phyloP scores from a whole-genome alignment of 1,284 basidiomycete species.

The Tilletiopsis washingtonensis region DNA sequence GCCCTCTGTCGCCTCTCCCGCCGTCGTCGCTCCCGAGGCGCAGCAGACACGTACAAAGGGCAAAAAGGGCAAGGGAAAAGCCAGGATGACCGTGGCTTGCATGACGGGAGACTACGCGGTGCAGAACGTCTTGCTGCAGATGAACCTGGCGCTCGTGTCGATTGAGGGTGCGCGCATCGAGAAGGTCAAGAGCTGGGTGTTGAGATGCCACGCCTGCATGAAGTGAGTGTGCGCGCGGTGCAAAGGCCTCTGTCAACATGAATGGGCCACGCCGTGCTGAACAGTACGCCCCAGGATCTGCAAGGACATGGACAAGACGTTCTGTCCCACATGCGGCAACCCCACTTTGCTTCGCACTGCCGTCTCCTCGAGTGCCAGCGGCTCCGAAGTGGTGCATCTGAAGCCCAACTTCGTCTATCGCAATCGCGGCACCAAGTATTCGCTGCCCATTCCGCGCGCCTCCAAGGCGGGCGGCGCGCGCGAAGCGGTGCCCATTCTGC shows the following conservation, averaged over 20 bases:
- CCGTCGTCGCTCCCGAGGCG: slow-evolving; percentile 7
- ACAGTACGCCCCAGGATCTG: slow-evolving; percentile 62
- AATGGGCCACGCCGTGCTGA: background rate
- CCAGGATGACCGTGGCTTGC: slow-evolving; percentile 35
- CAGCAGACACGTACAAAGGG: slow-evolving; percentile 2
- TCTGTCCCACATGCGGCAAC: slow-evolving; percentile 96
- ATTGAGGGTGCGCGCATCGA: slow-evolving; percentile 83
- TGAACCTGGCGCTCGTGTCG: slow-evolving; percentile 85
- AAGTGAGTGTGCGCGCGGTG: slow-evolving; percentile 62
- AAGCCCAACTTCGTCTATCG: slow-evolving; percentile 70
- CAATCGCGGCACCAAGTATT: slow-evolving; percentile 82
- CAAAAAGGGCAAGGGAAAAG: background rate
- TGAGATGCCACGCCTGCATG: slow-evolving; percentile 97
- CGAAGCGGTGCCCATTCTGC: slow-evolving; percentile 22
- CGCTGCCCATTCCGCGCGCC: slow-evolving; percentile 82
- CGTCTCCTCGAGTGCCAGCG: slow-evolving; percentile 50
- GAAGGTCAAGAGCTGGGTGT: slow-evolving; percentile 87
- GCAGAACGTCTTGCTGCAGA: slow-evolving; percentile 94
- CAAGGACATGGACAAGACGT: slow-evolving; percentile 88
- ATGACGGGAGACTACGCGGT: slow-evolving; percentile 98
- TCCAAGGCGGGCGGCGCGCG: slow-evolving; percentile 50
- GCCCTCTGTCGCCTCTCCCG: background rate
- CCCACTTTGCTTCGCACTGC: slow-evolving; percentile 82
- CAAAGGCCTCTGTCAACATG: background rate
- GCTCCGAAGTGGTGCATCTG: slow-evolving; percentile 36